phyloP scores from a whole-genome alignment of 2,329 filamentous ascomycete genomes.

The Verticillium albo-atrum region DNA sequence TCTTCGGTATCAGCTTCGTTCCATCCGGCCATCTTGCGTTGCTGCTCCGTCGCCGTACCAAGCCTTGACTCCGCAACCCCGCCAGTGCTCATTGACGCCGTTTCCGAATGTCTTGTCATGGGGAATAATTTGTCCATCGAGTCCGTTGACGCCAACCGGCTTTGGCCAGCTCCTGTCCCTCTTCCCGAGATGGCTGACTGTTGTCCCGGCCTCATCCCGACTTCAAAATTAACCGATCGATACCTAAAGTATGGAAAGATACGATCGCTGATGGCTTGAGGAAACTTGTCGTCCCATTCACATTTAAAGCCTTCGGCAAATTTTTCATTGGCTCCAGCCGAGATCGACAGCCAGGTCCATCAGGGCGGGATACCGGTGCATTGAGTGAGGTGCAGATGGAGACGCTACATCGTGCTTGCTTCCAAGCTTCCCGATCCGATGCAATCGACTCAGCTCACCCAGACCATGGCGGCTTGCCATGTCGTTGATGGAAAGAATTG shows the following conservation, averaged over 20 bases:
- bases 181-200: no score
- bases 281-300: background rate
- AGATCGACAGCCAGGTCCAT: background rate
- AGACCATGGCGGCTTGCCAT: background rate
- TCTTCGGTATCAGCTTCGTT: background rate
- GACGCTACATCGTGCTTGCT: background rate
- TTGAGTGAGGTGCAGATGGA: background rate
- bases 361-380: background rate
- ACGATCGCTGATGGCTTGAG: background rate
- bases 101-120: background rate
- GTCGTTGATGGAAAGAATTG: background rate
- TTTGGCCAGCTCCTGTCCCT: background rate
- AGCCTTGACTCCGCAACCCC: background rate
- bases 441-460: background rate
- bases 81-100: background rate
- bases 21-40: background rate
- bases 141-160: background rate
- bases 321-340: background rate
- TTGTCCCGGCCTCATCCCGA: no score
- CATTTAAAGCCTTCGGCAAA: slow-evolving; percentile 9
- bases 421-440: background rate
- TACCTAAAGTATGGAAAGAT: background rate
- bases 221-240: no score
- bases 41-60: background rate
- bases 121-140: background rate